Conservation (phyloP, 345 rosid genomes). For the Eucalyptus regnans region DNA sequence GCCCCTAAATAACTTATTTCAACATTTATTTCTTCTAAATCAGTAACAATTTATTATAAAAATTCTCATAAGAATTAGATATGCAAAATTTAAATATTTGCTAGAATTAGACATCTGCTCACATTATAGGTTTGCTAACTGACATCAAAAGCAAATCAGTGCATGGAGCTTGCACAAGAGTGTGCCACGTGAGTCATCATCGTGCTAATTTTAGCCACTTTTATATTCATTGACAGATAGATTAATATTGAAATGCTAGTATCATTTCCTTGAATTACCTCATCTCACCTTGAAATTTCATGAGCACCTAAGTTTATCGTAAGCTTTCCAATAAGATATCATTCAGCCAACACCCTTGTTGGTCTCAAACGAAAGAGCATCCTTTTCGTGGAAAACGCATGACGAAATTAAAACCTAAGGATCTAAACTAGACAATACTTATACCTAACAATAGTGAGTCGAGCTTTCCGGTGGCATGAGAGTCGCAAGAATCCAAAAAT, state of each 20-base stretch:
- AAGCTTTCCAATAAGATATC: too few species aligned
- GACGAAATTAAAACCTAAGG: neutral
- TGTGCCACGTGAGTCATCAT: neutral
- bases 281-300: fast-evolving
- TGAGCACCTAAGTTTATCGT: too few species aligned
- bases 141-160: too few species aligned
- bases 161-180: neutral
- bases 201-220: neutral
- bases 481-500: neutral
- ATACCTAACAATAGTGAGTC: neutral
- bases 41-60: too few species aligned
- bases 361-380: fast-evolving
- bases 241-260: neutral
- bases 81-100: too few species aligned
- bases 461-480: neutral
- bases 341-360: too few species aligned
- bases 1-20: too few species aligned
- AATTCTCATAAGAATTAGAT: too few species aligned
- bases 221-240: neutral
- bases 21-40: too few species aligned
- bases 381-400: neutral
- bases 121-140: too few species aligned
- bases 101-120: too few species aligned
- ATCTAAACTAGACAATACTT: neutral
- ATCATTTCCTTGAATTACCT: neutral